Percentiles rank a stretch among this genome's conserved stretches.
phyloP scores from a whole-genome alignment of 768 basidiomycete genomes.

The Suillus fuscotomentosus region DNA sequence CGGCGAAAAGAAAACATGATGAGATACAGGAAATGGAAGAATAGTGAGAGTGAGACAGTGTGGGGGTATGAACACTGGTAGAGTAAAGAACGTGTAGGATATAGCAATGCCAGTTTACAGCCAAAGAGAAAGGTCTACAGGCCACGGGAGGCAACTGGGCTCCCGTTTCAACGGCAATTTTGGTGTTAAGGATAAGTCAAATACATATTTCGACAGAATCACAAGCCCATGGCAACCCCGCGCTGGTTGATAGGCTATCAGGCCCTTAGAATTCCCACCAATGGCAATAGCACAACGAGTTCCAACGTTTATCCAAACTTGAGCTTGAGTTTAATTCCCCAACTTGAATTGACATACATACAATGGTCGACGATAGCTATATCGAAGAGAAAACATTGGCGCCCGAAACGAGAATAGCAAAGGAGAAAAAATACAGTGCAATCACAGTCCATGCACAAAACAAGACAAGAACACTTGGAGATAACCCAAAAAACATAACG shows the following conservation, averaged over 20 bases:
- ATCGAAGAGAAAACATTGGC: slow-evolving; percentile 11
- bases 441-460: slow-evolving; percentile 31
- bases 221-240: background rate
- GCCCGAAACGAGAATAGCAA: slow-evolving; percentile 14
- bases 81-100: slow-evolving; percentile 22
- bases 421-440: slow-evolving; percentile 32
- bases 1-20: slow-evolving; percentile 78
- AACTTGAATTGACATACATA: slow-evolving; percentile 27
- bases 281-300: background rate
- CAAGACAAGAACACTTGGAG: slow-evolving; percentile 17
- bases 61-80: slow-evolving; percentile 11
- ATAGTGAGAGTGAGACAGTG: slow-evolving; percentile 14
- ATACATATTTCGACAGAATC: slow-evolving; percentile 5
- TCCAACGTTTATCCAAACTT: background rate
- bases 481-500: slow-evolving; percentile 32
- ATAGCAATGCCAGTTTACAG: slow-evolving; percentile 5
- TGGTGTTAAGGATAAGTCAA: slow-evolving; percentile 19
- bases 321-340: slow-evolving; percentile 13
- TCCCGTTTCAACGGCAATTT: background rate
- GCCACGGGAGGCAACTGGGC: background rate
- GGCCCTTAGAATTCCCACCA: background rate
- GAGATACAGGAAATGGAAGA: slow-evolving; percentile 19
- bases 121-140: slow-evolving; percentile 16
- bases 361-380: slow-evolving; percentile 25
- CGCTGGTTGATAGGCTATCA: background rate